Evolutionary conservation across 495 filamentous ascomycete genomes (phyloP), one percentile per base, ranked within the genome.

Genomic region (Neurospora tetrasperma): DNA sequence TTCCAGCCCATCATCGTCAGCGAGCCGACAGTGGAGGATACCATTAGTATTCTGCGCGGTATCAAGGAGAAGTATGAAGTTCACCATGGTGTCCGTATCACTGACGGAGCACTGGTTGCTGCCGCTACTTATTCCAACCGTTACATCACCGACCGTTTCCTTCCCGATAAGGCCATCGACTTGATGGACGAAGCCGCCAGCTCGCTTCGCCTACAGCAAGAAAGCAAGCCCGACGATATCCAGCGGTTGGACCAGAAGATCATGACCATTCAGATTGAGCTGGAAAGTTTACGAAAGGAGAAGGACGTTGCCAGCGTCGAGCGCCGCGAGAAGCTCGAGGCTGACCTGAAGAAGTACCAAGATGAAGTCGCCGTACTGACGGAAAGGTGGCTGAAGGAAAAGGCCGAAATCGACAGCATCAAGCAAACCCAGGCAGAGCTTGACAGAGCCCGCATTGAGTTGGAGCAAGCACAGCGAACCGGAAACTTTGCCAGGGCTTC

Each of bases 21-120:
- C 72, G 96, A 99, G 75, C 96, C 96, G 2, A 91, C 88, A 2
- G 94, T 98, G 14, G 89, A 91, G 75, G 94, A 97, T 77, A 97
- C 96, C 0, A 93, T 99, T 72, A 97, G 94, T 71, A 99, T 99
- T 72, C 87, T 99, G 0, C 90, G 96, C 77, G 96, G 95, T 71
- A 97, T 99, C 82, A 98, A 97, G 78, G 93, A 98, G 75, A 91
- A 92, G 71, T 99, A 99, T 77, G 96, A 99, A 80, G 93, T 98
- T 16, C 96, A 99, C 76, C 96, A 99, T 79, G 91, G 91, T 77
- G 94, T 98, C 7, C 86, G 95, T 72, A 98, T 99, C 73, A 96
- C 94, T 0, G 96, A 98, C 78, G 92, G 89, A 27, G 94, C 96
- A 14, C 85, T 98, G 20, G 95, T 99, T 8, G 92, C 96, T 5